Conservation (phyloP, 352 stramenopile genomes). For the Phytophthora foliorum region DNA sequence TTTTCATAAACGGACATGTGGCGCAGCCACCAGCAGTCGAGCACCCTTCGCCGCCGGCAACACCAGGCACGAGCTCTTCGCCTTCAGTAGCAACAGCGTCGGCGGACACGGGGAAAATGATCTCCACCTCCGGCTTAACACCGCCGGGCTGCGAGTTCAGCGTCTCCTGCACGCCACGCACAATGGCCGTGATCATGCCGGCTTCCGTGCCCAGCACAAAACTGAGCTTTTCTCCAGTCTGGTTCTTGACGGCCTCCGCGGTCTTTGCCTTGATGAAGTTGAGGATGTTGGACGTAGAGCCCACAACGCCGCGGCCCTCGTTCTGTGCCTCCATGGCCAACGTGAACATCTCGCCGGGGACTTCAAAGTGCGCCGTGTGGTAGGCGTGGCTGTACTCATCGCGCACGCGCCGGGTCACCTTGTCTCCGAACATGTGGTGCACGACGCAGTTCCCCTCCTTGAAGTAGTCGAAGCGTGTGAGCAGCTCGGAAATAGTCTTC, state of each 20-base stretch:
- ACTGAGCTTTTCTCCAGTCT: conserved; percentile 81
- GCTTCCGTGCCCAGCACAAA: conserved; percentile 98
- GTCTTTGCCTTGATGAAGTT: conserved; percentile 98
- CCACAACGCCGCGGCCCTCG: conserved; percentile 92
- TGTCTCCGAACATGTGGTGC: conserved; percentile 98
- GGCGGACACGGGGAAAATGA: conserved; percentile 97
- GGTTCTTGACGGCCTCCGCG: conserved; percentile 74
- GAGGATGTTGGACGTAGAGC: conserved; percentile 97
- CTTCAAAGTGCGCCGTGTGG: conserved; percentile 97
- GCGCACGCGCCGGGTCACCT: conserved; percentile 93
- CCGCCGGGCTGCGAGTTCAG: conserved; percentile 51
- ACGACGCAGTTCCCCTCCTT: conserved; percentile 98
- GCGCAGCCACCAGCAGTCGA: conserved; percentile 97
- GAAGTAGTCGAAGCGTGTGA: conserved; percentile 95
- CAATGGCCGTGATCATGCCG: conserved; percentile 98
- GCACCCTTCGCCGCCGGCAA: conserved; percentile 95
- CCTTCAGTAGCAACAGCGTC: conserved; percentile 91
- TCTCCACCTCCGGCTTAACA: conserved; percentile 92
- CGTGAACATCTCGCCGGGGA: conserved; percentile 99
- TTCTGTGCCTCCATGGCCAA: conserved; percentile 96
- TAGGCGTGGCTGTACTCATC: conserved; percentile 94
- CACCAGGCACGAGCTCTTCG: conserved; percentile 90
- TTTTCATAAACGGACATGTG: conserved; percentile 99
- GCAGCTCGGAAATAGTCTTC: conserved; percentile 82
- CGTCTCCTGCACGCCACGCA: conserved; percentile 92